Conservation (phyloP, 2,329 filamentous ascomycete species). For the Camillea tinctor region DNA sequence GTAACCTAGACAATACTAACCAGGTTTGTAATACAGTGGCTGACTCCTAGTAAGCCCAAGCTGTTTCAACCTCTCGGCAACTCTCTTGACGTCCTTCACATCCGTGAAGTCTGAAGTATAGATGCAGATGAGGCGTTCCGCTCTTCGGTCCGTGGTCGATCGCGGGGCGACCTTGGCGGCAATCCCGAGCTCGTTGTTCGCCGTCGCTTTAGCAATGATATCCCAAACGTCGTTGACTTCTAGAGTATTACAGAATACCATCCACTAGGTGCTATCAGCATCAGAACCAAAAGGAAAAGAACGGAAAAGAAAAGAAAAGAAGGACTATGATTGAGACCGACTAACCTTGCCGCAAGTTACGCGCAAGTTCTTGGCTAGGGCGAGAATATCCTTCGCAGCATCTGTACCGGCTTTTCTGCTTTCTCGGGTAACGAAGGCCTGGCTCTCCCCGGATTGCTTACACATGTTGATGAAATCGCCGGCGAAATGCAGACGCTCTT, state of each 20-base stretch:
- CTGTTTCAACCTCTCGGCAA: constrained; percentile 61
- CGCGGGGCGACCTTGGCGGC: constrained; percentile 70
- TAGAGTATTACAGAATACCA: constrained; percentile 61
- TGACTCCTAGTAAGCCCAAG: constrained; percentile 57
- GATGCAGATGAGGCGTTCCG: constrained; percentile 65
- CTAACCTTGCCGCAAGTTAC: constrained; percentile 66
- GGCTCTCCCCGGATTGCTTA: constrained; percentile 34
- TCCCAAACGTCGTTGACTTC: constrained; percentile 65
- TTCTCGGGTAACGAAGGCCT: constrained; percentile 40
- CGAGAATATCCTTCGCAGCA: constrained; percentile 55
- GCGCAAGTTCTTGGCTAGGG: constrained; percentile 57
- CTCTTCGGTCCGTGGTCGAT: constrained; percentile 40
- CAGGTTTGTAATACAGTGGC: constrained; percentile 76
- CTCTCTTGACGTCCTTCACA: constrained; percentile 64
- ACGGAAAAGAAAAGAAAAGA: neutral
- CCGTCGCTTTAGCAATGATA: constrained; percentile 64
- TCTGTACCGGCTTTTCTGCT: constrained; percentile 50
- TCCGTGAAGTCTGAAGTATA: constrained; percentile 77
- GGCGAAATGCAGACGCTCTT: constrained; percentile 47
- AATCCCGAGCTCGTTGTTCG: constrained; percentile 67
- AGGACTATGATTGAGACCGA: neutral
- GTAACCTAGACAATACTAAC: constrained; percentile 44
- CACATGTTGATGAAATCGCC: constrained; percentile 49
- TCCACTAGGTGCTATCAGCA: constrained; percentile 51
- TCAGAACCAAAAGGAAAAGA: too few relatives aligned